phyloP scores from a whole-genome alignment of 1,284 basidiomycete species.

The Mycena sp. region DNA sequence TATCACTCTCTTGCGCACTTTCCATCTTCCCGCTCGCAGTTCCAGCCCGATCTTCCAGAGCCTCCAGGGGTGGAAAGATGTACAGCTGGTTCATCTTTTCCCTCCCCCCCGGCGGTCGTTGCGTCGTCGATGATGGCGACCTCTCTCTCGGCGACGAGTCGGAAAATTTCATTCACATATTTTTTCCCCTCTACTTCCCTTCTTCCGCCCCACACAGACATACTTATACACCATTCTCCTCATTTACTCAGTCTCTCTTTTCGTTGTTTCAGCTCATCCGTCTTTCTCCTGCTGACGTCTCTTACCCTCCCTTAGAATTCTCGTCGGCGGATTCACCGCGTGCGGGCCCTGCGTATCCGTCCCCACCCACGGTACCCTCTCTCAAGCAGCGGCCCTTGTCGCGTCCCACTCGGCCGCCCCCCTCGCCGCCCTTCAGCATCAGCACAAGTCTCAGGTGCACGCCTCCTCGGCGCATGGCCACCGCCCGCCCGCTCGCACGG shows the following conservation, averaged over 20 bases:
- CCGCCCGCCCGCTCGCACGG: background rate
- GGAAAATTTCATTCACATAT: background rate
- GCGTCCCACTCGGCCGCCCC: no score
- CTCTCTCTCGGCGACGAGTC: constrained; percentile 1
- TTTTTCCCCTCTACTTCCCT: constrained; percentile 1
- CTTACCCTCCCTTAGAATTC: background rate
- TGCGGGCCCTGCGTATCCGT: no score
- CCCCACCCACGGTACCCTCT: no score
- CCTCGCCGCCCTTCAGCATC: no score
- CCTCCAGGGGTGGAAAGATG: constrained; percentile 1
- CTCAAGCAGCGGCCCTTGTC: no score
- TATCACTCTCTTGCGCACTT: constrained; percentile 1
- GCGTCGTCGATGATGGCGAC: constrained; percentile 3
- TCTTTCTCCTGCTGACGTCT: background rate
- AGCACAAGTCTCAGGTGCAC: background rate
- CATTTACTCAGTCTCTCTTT: constrained; percentile 1
- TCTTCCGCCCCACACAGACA: constrained; percentile 4
- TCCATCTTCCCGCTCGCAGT: constrained; percentile 8
- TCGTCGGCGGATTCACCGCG: no score
- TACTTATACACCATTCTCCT: background rate
- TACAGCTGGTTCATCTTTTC: constrained; percentile 3
- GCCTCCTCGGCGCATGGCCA: no score
- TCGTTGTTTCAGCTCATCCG: constrained; percentile 2
- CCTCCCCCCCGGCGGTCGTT: background rate
- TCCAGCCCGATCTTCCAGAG: constrained; percentile 11